Evolutionary conservation across 2,329 filamentous ascomycete species (phyloP), one percentile per base, ranked within the genome.

Genomic region (Aspergillus fijiensis): DNA sequence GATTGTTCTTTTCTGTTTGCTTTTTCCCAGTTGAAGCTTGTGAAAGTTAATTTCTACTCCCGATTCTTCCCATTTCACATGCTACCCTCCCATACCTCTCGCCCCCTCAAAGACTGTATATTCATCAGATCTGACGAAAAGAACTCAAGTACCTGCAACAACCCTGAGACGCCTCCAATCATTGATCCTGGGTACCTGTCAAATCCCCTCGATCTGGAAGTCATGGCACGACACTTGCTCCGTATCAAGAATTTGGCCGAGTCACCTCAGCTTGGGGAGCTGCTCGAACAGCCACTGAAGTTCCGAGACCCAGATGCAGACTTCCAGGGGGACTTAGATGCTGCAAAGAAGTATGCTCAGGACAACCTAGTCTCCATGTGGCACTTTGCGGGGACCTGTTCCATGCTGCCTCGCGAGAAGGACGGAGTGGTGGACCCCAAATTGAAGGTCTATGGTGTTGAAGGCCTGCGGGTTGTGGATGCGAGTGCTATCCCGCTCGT

Each of bases 241-340:
- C 11, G 48, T 45, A 47, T 57, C 55, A 57, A 57, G 31, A 45
- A 57, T 11, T n/a, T 57, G 12, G 55, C 55, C 19, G 31, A 51
- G 55, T 57, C 55, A 31, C 29, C 51, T 45, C 57, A 58, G 57
- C 57, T 58, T 10, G 51, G 57, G 10, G 50, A 49, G 29, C 25
- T 63, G 27, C 57, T 67, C 65, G 49, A 70, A 70, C 16, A 61
- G 49, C 39, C 50, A 25, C 60, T 63, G 58, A 31, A 60, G 52
- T 45, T 58, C 33, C 39, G 51, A 27, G 57, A 58, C 51, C 51
- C 51, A 45, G 57, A 14, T 50, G 50, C 45, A 31, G 51, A 58
- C 51, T 58, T 58, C 45, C 57, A 54, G 31, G 51, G 45, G 49
- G 51, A 58, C 57, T 33, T 58, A 21, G 51, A 58, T 50, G 57